phyloP scores from a whole-genome alignment of 495 filamentous ascomycete genomes.

The Podospora pseudopauciseta region DNA sequence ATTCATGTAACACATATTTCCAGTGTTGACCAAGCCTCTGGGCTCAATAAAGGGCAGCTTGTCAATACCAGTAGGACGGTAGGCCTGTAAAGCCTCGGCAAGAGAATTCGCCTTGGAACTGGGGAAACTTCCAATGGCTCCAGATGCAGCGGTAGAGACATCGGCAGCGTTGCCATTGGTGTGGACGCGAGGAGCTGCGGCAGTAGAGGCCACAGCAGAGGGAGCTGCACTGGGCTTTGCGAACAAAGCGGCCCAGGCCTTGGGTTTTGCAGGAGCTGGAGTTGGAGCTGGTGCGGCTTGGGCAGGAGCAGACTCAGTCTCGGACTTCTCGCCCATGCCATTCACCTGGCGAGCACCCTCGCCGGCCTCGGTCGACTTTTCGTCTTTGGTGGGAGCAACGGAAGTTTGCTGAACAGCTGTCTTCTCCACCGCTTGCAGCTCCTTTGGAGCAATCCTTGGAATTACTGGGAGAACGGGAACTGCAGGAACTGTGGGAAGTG shows the following conservation, averaged over 20 bases:
- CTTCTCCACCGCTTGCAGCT: conserved; percentile 39
- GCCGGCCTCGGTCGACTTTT: conserved; percentile 27
- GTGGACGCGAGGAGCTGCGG: conserved; percentile 26
- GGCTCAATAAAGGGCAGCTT: conserved; percentile 86
- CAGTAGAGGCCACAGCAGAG: conserved; percentile 25
- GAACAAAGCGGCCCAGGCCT: conserved; percentile 77
- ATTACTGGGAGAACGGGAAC: conserved; percentile 64
- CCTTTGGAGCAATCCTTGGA: conserved; percentile 50
- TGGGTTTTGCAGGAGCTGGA: conserved; percentile 47
- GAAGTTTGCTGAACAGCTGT: conserved; percentile 18
- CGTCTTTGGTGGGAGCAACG: conserved; percentile 32
- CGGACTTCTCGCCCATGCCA: conserved; percentile 17
- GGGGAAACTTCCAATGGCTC: conserved; percentile 30
- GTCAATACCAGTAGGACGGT: conserved; percentile 56
- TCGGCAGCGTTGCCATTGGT: conserved; percentile 25
- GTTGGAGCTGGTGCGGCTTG: conserved; percentile 33
- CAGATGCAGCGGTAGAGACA: conserved; percentile 13
- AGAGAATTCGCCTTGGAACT: conserved; percentile 63
- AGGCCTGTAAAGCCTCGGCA: conserved; percentile 66
- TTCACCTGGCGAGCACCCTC: conserved; percentile 22
- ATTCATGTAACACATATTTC: conserved; percentile 99
- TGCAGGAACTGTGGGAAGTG: conserved; percentile 67
- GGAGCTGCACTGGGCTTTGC: conserved; percentile 46
- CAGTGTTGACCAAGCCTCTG: conserved; percentile 91
- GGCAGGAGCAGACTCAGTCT: conserved; percentile 24